A percentile compares a stretch with the other conserved stretches of the same genome.
Evolutionary conservation across 768 basidiomycete genomes (phyloP).

Genomic region (Lactifluus hygrophoroides): DNA sequence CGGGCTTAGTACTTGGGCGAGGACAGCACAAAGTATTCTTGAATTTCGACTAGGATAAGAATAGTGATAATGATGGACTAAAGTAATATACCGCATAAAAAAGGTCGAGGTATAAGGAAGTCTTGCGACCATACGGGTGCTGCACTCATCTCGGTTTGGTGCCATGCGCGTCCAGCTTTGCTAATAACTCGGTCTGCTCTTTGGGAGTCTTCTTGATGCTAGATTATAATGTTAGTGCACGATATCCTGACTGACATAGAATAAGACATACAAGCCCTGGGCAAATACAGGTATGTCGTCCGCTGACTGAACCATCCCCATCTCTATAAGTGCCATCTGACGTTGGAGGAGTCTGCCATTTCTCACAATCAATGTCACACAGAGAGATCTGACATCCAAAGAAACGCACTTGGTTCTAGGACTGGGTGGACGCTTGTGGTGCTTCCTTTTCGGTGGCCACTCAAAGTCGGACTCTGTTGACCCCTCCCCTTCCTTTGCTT

Average conservation of each 20-base stretch:
- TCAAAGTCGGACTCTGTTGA: conserved; percentile 30
- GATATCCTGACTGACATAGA: not conserved
- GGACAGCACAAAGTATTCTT: not conserved
- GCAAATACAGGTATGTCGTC: conserved; percentile 51
- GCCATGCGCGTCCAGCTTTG: conserved; percentile 21
- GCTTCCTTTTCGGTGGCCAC: conserved; percentile 61
- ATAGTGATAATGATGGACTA: conserved; percentile 1
- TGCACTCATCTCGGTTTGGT: not conserved
- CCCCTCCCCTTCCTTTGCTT: conserved; percentile 18
- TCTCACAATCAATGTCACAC: not conserved
- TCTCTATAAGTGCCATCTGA: conserved; percentile 51
- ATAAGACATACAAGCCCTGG: conserved; percentile 50
- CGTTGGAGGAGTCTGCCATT: conserved; percentile 41
- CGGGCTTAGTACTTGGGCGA: too few species aligned
- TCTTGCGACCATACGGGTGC: not conserved
- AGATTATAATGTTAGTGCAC: not conserved
- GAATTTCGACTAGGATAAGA: not conserved
- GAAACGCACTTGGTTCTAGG: conserved; percentile 44
- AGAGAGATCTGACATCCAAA: not conserved
- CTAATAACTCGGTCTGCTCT: conserved; percentile 23
- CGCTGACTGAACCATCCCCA: conserved; percentile 48
- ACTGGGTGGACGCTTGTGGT: conserved; percentile 41
- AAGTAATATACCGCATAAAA: not conserved
- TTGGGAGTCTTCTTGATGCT: conserved; percentile 22
- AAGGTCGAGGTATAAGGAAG: not conserved